A percentile compares a stretch with the other conserved stretches of the same genome.
Conservation (phyloP, 768 basidiomycete species). For the Boletus edulis region DNA sequence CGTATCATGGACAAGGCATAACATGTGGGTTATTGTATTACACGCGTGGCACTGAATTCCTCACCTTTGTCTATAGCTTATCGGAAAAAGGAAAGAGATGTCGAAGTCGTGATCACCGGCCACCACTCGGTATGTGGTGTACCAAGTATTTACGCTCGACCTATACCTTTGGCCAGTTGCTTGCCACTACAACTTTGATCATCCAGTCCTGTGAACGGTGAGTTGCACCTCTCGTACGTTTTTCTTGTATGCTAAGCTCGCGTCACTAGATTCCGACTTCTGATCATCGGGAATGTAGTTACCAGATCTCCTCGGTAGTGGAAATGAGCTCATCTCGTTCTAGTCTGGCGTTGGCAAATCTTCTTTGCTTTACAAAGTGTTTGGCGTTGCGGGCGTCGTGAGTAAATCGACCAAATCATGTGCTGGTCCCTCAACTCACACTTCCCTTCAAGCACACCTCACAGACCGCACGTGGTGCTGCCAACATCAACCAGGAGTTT, state of each 20-base stretch:
- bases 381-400: slow-evolving; percentile 11
- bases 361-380: slow-evolving; percentile 7
- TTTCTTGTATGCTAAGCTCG: background rate
- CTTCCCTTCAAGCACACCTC: slow-evolving; percentile 3
- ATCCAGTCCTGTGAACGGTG: slow-evolving; percentile 10
- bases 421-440: no score
- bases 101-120: slow-evolving; percentile 6
- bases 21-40: no score
- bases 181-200: slow-evolving; percentile 1
- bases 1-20: no score
- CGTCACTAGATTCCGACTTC: slow-evolving; percentile 11
- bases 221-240: background rate
- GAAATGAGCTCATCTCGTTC: background rate
- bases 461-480: no score
- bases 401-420: no score
- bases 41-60: no score
- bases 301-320: background rate
- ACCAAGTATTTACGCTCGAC: no score
- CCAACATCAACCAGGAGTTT: slow-evolving; percentile 10
- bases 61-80: slow-evolving; percentile 2
- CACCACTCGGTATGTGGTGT: background rate
- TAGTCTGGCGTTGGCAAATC: slow-evolving; percentile 17
- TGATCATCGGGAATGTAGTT: slow-evolving; percentile 16
- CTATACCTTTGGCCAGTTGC: no score
- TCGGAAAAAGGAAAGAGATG: slow-evolving; percentile 4